Percentiles rank a stretch among this genome's conserved stretches.
Conservation (phyloP, 345 rosid genomes). For the Populus deltoides region DNA sequence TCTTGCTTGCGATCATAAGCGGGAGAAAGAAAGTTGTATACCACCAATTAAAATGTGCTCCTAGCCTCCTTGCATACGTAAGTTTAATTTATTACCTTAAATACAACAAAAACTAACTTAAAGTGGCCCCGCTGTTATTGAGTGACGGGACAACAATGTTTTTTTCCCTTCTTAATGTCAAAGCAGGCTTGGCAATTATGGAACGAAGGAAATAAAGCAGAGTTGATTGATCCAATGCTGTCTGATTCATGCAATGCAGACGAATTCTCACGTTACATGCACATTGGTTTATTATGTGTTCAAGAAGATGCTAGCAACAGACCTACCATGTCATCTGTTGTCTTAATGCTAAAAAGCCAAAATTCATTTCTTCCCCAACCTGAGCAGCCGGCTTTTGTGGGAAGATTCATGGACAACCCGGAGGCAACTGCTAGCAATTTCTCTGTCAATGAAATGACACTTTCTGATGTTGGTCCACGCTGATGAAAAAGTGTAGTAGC, state of each 20-base stretch:
- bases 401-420: constrained; percentile 4
- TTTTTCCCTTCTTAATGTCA: background rate
- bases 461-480: no score
- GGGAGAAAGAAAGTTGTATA: constrained; percentile 37
- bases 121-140: no score
- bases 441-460: no score
- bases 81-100: background rate
- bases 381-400: constrained; percentile 30
- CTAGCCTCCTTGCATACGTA: constrained; percentile 41
- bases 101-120: no score
- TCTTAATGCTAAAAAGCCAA: constrained; percentile 41
- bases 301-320: constrained; percentile 27
- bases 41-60: constrained; percentile 4
- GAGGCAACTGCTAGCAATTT: background rate
- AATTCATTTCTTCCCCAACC: constrained; percentile 36
- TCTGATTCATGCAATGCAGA: background rate
- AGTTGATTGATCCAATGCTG: constrained; percentile 4
- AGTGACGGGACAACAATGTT: background rate
- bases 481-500: no score
- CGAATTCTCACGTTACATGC: constrained; percentile 2
- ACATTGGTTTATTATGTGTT: constrained; percentile 13
- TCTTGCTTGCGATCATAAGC: constrained; percentile 52
- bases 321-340: constrained; percentile 46
- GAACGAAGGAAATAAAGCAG: constrained; percentile 4
- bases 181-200: constrained; percentile 12